A percentile compares a stretch with the other conserved stretches of the same genome.
phyloP scores from a whole-genome alignment of 2,329 filamentous ascomycete genomes.

The Neonectria neomacrospora region DNA sequence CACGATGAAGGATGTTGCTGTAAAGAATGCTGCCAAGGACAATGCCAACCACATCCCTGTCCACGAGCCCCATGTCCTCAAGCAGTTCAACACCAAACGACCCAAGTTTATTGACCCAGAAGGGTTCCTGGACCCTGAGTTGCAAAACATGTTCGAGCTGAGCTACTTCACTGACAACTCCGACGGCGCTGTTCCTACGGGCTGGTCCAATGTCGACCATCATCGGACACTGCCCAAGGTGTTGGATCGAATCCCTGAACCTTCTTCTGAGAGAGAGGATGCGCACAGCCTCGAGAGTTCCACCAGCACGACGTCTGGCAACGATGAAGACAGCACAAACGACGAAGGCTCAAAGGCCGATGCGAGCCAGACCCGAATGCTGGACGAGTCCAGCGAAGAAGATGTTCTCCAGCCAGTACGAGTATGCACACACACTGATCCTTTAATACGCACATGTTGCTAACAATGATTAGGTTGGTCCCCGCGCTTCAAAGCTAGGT shows the following conservation, averaged over 20 bases:
- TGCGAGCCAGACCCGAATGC: constrained; percentile 63
- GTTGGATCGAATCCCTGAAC: constrained; percentile 58
- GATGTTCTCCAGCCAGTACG: constrained; percentile 49
- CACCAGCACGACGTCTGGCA: constrained; percentile 59
- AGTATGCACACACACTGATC: constrained; percentile 36
- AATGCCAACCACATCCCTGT: constrained; percentile 55
- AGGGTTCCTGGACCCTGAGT: constrained; percentile 68
- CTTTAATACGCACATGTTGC: not conserved
- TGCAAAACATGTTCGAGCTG: constrained; percentile 82
- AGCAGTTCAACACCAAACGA: constrained; percentile 60
- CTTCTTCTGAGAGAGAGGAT: constrained; percentile 56
- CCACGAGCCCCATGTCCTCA: constrained; percentile 49
- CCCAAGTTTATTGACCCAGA: constrained; percentile 65
- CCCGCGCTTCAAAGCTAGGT: constrained; percentile 42
- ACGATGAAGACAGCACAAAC: constrained; percentile 64
- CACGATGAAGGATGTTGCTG: constrained; percentile 75
- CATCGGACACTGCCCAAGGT: constrained; percentile 67
- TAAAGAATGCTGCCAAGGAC: constrained; percentile 80
- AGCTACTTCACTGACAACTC: constrained; percentile 68
- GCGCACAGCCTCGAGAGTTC: constrained; percentile 60
- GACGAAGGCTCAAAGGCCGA: constrained; percentile 57
- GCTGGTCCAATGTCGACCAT: constrained; percentile 72
- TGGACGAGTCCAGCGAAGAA: constrained; percentile 68
- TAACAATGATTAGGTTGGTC: constrained; percentile 25
- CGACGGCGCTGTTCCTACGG: constrained; percentile 73